Evolutionary conservation across 768 basidiomycete species (phyloP).

Genomic region (Dioszegia crocea): DNA sequence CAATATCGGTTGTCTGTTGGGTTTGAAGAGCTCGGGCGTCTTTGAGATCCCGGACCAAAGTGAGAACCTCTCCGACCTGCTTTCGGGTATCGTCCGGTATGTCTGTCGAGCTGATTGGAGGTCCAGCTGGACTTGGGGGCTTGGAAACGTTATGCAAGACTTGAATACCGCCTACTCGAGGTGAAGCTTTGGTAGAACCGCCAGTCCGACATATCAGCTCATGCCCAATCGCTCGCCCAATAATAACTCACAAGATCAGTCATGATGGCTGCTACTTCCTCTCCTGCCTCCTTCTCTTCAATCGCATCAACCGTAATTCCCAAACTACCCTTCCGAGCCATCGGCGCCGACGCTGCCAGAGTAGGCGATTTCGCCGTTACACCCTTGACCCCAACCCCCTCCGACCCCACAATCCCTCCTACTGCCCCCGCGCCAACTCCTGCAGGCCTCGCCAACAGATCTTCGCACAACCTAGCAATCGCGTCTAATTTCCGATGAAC

Average conservation of each 20-base stretch:
- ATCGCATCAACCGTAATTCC: slow-evolving; percentile 10
- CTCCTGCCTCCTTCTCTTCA: slow-evolving; percentile 35
- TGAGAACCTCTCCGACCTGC: slow-evolving; percentile 40
- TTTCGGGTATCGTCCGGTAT: slow-evolving; percentile 18
- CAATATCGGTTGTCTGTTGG: slow-evolving; percentile 49
- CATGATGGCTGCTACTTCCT: slow-evolving; percentile 45
- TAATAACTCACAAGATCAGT: slow-evolving; percentile 33
- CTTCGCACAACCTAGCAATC: slow-evolving; percentile 36
- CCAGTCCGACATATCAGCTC: slow-evolving; percentile 26
- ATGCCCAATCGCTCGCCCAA: background rate
- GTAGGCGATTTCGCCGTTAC: background rate
- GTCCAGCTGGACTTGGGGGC: slow-evolving; percentile 6
- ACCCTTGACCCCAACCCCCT: background rate
- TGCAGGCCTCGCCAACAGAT: slow-evolving; percentile 16
- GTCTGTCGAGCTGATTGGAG: background rate
- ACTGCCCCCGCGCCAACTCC: no score
- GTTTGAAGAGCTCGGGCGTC: slow-evolving; percentile 40
- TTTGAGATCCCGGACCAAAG: slow-evolving; percentile 40
- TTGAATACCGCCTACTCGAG: slow-evolving; percentile 28
- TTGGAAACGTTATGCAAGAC: slow-evolving; percentile 31
- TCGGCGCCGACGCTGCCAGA: background rate
- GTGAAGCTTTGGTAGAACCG: slow-evolving; percentile 28
- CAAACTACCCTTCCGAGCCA: slow-evolving; percentile 8
- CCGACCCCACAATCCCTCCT: no score
- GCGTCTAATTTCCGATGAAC: slow-evolving; percentile 39